Base-by-base conservation (phyloP, 1,284 basidiomycete species). In the Tilletia walkeri region DNA sequence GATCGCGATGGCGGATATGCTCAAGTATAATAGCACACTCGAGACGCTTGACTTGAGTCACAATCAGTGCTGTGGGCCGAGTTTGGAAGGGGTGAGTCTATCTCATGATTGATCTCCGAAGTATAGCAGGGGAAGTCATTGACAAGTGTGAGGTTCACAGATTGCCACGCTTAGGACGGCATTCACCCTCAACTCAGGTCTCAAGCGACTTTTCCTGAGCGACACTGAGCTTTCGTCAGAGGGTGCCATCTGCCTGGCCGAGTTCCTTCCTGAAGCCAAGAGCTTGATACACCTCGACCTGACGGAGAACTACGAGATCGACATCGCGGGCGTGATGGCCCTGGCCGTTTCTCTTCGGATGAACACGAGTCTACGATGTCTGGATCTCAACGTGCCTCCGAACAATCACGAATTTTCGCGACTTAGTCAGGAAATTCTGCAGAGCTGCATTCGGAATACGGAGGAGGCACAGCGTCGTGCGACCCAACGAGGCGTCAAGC, bases 11-110 rank as follows among this genome's bases (percentile, higher is more conserved):
- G 94, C 94, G 0, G 95, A 98, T 83, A 92, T 94, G 14, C 85
- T 99, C 83, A 96, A 96, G 90, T 96, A 95, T 84, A 98, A 99
- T 79, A 89, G 92, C 2, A 90, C 90, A 65, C 86, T 99, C 30
- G 95, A 98, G 83, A 98, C 94, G 0, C 88, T 99, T 2, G 95
- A 99, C 83, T 84, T 99, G 67, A 92, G 90, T 83, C 90, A 90
- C 80, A 99, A 99, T 82, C 94, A 94, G 0, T 98, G 95, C 80
- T 92, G 89, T 72, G 93, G 94, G 0, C 92, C 94, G 0, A 88
- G 88, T 20, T 84, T 95, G 7, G 93, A 95, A 82, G 94, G 94
- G 39, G 92, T 94, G 80, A 74, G 68, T 56, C 12, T 41, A 30
- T 30, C 24, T 30, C 14, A 54, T 7, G 36, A 16, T 20, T 20